Base-by-base conservation (phyloP, 352 stramenopile genomes). In the Globisporangium nagaii region DNA sequence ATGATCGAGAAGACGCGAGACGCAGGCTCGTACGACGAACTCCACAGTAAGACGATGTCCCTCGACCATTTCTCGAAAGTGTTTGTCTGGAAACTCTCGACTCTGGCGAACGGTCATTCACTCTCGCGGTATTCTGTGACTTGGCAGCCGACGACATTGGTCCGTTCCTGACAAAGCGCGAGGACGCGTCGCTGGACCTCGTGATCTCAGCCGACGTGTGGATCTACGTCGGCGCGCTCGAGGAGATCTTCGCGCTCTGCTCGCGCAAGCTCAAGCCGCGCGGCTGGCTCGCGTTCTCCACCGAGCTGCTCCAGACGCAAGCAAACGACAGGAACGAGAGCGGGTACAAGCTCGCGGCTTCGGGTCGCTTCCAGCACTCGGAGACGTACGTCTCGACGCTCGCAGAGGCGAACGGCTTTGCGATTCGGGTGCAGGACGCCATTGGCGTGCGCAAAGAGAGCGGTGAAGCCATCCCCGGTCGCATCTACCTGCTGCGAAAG, bases 181-280 rank as follows among this genome's bases (percentile, higher is more conserved):
- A 43, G 1, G 63, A 86, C 39, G 56, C 30, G 24, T 73, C 66
- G 12, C 55, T 90, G 27, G 66, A 90, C 40, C 64, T 93, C 10
- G 63, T 93, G 27, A 75, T 93, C 39, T 84, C 82, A 0, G 82
- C 79, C 17, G 82, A 93, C 49, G 82, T 93, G n/a, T 93, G 82
- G 82, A 93, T 93, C 58, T 93, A 93, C 44, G 79, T 93, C n/a
- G 82, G 82, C 10, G 75, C 65, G 5, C 60, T 93, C 19, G 78
- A 88, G 15, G 42, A 73, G 34, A 79, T 90, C 20, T 90, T 90
- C 34, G 45, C 53, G 3, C 25, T 85, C 9, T 75, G 66, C 43
- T 56, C 56, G 10, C 64, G 56, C 8, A 86, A 86, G 52, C 68
- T 93, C 11, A 56, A 61, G 40, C 25, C 58, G 1, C 32, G 30